A percentile compares a stretch with the other conserved stretches of the same genome.
These are phyloP conservation scores for Periconia sp. DNA, from an alignment of 2,329 filamentous ascomycete species.

Conservation along the genomic window DNA sequence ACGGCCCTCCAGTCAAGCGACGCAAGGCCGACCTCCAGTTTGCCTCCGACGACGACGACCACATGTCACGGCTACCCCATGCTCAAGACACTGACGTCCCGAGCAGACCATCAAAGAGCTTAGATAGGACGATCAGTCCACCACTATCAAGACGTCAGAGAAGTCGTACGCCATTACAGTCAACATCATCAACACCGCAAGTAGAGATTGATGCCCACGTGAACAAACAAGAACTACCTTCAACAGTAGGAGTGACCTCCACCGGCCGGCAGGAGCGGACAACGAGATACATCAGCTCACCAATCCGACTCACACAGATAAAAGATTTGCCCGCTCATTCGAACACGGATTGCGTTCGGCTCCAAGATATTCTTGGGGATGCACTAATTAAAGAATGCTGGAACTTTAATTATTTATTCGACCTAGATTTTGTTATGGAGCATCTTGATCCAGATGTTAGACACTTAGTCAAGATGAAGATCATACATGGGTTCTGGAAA, in stretches of 20 bases:
- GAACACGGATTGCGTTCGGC: constrained; percentile 70
- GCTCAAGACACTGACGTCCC: too few relatives aligned
- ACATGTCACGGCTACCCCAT: too few relatives aligned
- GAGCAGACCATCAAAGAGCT: too few relatives aligned
- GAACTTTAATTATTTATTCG: constrained; percentile 73
- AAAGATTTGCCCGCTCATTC: constrained; percentile 63
- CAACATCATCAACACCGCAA: constrained; percentile 5
- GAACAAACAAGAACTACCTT: constrained; percentile 12
- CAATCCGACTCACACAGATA: constrained; percentile 74
- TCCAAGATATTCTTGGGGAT: constrained; percentile 74
- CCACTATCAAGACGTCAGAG: constrained; percentile 23
- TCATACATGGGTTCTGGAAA: constrained; percentile 72
- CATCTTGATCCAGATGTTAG: constrained; percentile 65
- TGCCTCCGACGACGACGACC: constrained; percentile 7
- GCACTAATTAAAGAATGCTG: constrained; percentile 75
- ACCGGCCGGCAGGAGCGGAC: neutral
- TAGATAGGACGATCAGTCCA: constrained; percentile 37
- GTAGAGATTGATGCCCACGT: constrained; percentile 12
- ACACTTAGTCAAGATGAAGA: constrained; percentile 59
- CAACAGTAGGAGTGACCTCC: neutral
- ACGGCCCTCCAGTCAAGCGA: constrained; percentile 30
- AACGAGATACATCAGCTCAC: constrained; percentile 59
- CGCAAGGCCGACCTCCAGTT: constrained; percentile 24
- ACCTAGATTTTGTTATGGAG: constrained; percentile 66
- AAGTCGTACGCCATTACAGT: constrained; percentile 10